These are phyloP conservation scores for Lactifluus echinatus DNA, from an alignment of 768 basidiomycete genomes.

Conservation along the genomic window DNA sequence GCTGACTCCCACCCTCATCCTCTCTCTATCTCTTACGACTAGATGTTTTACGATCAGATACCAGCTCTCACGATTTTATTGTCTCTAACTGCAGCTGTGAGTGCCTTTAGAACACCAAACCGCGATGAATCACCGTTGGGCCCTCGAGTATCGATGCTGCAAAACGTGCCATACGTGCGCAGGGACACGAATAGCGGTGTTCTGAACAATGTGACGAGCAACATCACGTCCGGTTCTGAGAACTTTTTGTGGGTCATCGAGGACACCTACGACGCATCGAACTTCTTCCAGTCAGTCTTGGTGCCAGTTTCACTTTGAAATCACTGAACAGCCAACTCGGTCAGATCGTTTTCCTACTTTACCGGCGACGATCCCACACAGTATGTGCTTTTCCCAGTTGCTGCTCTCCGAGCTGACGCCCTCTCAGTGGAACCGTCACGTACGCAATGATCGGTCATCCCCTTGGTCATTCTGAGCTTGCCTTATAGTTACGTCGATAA, in stretches of 20 bases:
- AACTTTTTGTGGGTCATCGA: constrained; percentile 16
- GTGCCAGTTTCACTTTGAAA: no score
- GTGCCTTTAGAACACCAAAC: not conserved
- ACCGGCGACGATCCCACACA: constrained; percentile 12
- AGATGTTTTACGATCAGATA: constrained; percentile 21
- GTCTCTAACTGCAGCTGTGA: not conserved
- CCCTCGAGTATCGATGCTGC: not conserved
- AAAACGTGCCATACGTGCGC: constrained; percentile 1
- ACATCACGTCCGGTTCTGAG: constrained; percentile 1
- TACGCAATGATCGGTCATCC: constrained; percentile 29
- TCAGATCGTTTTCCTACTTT: constrained; percentile 13
- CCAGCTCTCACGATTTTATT: constrained; percentile 11
- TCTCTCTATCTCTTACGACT: not conserved
- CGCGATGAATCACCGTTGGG: not conserved
- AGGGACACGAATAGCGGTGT: constrained; percentile 2
- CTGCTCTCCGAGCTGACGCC: not conserved
- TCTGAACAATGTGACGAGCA: constrained; percentile 6
- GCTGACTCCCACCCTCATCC: not conserved
- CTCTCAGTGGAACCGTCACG: constrained; percentile 59
- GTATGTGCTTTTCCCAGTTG: constrained; percentile 17
- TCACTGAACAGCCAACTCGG: no score
- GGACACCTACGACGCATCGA: constrained; percentile 16
- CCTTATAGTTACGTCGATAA: constrained; percentile 50
- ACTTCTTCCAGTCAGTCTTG: constrained; percentile 21
- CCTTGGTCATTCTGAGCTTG: not conserved